Evolutionary conservation across 345 rosid species (phyloP).

Genomic region (Erysimum cheiranthoides): DNA sequence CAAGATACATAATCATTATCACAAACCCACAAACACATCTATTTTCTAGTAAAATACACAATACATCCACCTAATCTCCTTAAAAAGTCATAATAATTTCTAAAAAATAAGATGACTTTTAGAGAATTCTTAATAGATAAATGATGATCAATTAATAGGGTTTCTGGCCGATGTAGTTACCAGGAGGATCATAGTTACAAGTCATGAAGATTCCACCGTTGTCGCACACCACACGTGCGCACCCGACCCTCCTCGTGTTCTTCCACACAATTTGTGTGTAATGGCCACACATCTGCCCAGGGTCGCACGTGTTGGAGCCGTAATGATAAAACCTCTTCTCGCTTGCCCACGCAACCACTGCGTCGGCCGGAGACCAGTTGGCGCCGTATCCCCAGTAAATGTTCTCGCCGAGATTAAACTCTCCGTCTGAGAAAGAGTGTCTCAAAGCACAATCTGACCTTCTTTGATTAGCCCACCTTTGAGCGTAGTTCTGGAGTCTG

Average conservation of each 20-base stretch:
- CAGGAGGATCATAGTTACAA: conserved; percentile 88
- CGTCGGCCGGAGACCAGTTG: conserved; percentile 65
- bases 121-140: conserved; percentile 13
- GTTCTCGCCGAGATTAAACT: conserved; percentile 79
- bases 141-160: conserved; percentile 55
- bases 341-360: conserved; percentile 69
- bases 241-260: conserved; percentile 66
- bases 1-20: neutral
- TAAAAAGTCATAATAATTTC: conserved; percentile 3
- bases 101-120: conserved; percentile 20
- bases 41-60: conserved; percentile 24
- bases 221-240: conserved; percentile 78
- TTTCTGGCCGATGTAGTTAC: conserved; percentile 78
- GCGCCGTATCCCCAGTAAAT: conserved; percentile 83
- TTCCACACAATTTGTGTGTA: conserved; percentile 92
- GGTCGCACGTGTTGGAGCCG: conserved; percentile 55
- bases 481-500: conserved; percentile 71
- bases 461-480: conserved; percentile 82
- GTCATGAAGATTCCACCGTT: conserved; percentile 88
- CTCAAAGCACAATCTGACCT: conserved; percentile 60
- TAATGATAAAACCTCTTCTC: conserved; percentile 80
- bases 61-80: conserved; percentile 23
- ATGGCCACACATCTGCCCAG: conserved; percentile 82
- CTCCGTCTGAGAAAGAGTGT: conserved; percentile 70
- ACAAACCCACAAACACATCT: conserved; percentile 23